Evolutionary conservation across 2,329 filamentous ascomycete species (phyloP), one percentile per base, ranked within the genome.

Genomic region (Ophiostoma australiae): DNA sequence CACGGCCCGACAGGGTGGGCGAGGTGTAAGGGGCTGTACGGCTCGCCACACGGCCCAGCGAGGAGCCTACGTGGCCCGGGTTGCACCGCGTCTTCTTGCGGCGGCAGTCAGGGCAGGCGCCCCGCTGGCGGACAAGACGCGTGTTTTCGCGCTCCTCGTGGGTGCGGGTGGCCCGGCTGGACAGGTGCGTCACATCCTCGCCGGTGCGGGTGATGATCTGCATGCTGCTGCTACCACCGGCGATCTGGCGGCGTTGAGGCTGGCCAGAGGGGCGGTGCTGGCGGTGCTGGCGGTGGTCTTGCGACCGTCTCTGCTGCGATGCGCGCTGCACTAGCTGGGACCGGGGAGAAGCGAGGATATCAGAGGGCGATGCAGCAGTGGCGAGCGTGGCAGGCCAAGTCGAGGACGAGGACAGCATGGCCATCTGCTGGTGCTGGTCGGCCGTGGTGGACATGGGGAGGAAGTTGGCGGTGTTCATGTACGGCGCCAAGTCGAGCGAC

Each of bases 91-190:
- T 82, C 84, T 90, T 90, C 83, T 89, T 90, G 77, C 81, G 82
- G 72, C 83, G 81, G 80, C 88, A 90, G 72, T 82, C 81, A 63
- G 88, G 85, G 77, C 88, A 90, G n/a, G 88, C 88, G 80, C 89
- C 89, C 77, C 89, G 86, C 76, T 88, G 87, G 72, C 88, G 82
- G 86, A 90, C 90, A 67, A 89, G 79, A 74, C 89, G 87, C 6
- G 88, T 88, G 76, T 89, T 88, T 70, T 89, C 87, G 44, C 88
- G 84, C 81, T 90, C 87, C 81, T 89, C 87, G 82, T 88, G 88
- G 69, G 88, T 88, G 80, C 89, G 90, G 78, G 84, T 87, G 44
- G 87, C 87, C 55, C 87, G 83, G 20, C 86, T 87, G 17, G 86
- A 86, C 70, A 84, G 83, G 78, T 88, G 86, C 65, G 88, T 90